Percentiles rank a stretch among this genome's conserved stretches.
Conservation (phyloP, 441 rosid species). For the Metrosideros polymorpha region DNA sequence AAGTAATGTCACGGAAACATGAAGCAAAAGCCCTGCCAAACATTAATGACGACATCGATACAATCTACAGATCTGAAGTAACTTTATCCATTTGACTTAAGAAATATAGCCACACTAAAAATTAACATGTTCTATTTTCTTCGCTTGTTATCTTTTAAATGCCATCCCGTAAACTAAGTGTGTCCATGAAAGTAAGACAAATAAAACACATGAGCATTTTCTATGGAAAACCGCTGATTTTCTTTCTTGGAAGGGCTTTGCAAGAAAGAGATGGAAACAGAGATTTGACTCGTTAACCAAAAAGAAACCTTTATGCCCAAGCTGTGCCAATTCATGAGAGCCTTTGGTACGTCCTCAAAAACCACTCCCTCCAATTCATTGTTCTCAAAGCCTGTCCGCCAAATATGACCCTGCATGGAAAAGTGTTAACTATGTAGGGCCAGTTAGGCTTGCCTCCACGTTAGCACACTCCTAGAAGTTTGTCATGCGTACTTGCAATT, state of each 20-base stretch:
- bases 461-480: background rate
- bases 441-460: background rate
- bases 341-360: conserved; percentile 77
- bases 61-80: background rate
- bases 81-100: background rate
- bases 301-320: conserved; percentile 63
- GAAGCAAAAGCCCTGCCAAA: background rate
- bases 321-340: conserved; percentile 81
- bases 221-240: background rate
- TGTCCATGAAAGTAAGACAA: background rate
- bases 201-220: background rate
- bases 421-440: background rate
- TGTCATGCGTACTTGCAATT: conserved; percentile 61
- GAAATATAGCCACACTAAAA: background rate
- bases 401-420: conserved; percentile 75
- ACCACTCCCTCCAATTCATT: conserved; percentile 72
- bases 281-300: background rate
- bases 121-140: background rate
- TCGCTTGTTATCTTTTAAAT: background rate
- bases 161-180: background rate
- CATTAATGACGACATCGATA: background rate
- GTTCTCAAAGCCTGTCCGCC: conserved; percentile 79
- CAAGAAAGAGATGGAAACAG: background rate
- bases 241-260: background rate
- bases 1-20: background rate